Evolutionary conservation across 208 protist species (phyloP).

Genomic region (Angomonas ambiguus): DNA sequence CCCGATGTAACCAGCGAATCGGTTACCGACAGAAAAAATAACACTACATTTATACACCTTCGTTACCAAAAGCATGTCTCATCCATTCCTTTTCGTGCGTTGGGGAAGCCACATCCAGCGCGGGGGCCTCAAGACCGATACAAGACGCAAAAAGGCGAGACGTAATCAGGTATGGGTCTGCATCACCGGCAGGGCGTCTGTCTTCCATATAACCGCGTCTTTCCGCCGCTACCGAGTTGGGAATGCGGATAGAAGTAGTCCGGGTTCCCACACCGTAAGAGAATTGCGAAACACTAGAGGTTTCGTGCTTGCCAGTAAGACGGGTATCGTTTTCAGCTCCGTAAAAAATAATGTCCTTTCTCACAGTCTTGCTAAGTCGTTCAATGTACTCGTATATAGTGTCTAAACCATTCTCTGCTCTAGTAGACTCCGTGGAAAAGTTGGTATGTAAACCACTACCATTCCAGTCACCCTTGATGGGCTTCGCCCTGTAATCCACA

Average conservation of each 20-base stretch:
- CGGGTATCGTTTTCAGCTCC: conserved; percentile 81
- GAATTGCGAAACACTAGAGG: conserved; percentile 65
- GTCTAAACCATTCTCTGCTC: conserved; percentile 62
- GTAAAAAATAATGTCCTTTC: conserved; percentile 86
- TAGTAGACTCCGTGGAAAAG: conserved; percentile 93
- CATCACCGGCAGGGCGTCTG: conserved; percentile 94
- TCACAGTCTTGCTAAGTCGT: conserved; percentile 53
- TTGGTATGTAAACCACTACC: conserved; percentile 97
- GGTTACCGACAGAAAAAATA: too few species aligned
- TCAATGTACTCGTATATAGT: conserved; percentile 80
- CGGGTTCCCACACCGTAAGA: conserved; percentile 81
- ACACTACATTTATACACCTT: neutral
- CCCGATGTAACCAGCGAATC: too few species aligned
- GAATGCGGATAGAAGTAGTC: conserved; percentile 95
- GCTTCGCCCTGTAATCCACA: conserved; percentile 90
- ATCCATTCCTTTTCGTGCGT: conserved; percentile 72
- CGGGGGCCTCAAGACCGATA: conserved; percentile 44
- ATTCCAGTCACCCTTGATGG: conserved; percentile 97
- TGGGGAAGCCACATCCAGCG: conserved; percentile 51
- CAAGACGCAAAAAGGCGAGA: conserved; percentile 84
- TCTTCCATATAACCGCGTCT: conserved; percentile 97
- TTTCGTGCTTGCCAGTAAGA: conserved; percentile 87
- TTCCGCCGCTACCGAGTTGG: conserved; percentile 86
- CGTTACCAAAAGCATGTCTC: conserved; percentile 28
- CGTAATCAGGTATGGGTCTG: conserved; percentile 96